A percentile compares a stretch with the other conserved stretches of the same genome.
These are phyloP conservation scores for Orbilia oligospora DNA, from an alignment of 2,329 filamentous ascomycete genomes.

Conservation along the genomic window DNA sequence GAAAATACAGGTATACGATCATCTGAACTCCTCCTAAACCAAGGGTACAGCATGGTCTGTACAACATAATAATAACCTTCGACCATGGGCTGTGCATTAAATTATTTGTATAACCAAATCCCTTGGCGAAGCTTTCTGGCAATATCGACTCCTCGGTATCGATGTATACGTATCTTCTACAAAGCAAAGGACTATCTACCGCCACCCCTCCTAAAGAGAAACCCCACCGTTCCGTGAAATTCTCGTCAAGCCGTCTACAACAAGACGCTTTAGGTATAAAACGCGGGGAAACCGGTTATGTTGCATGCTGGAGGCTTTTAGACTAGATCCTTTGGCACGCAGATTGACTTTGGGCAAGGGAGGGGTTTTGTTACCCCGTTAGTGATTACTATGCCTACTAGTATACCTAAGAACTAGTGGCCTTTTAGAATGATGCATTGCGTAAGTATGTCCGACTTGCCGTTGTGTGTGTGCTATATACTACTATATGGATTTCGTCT, in stretches of 20 bases:
- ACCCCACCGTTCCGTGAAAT: slow-evolving; percentile 40
- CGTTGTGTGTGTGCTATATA: not conserved
- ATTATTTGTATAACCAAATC: slow-evolving; percentile 22
- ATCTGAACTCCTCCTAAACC: slow-evolving; percentile 27
- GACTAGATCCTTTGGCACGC: slow-evolving; percentile 38
- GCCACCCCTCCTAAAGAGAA: not conserved
- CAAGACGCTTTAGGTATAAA: slow-evolving; percentile 54
- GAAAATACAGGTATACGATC: slow-evolving; percentile 9
- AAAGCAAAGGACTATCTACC: not conserved
- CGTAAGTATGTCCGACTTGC: slow-evolving; percentile 8
- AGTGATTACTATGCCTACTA: slow-evolving; percentile 1
- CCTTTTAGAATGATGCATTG: slow-evolving; percentile 18
- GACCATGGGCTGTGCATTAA: slow-evolving; percentile 7
- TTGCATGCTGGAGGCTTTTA: slow-evolving; percentile 6
- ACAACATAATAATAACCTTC: too few relatives aligned
- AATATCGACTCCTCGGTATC: not conserved
- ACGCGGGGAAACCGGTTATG: slow-evolving; percentile 48
- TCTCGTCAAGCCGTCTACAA: slow-evolving; percentile 51
- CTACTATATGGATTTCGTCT: not conserved
- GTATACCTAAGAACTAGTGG: slow-evolving; percentile 4
- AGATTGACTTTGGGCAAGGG: slow-evolving; percentile 12
- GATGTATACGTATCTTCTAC: too few relatives aligned
- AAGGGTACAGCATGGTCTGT: slow-evolving; percentile 11
- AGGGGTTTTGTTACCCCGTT: not conserved
- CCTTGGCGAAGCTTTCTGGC: not conserved